phyloP scores from a whole-genome alignment of 2,329 filamentous ascomycete genomes.

The Fusarium anguioides region DNA sequence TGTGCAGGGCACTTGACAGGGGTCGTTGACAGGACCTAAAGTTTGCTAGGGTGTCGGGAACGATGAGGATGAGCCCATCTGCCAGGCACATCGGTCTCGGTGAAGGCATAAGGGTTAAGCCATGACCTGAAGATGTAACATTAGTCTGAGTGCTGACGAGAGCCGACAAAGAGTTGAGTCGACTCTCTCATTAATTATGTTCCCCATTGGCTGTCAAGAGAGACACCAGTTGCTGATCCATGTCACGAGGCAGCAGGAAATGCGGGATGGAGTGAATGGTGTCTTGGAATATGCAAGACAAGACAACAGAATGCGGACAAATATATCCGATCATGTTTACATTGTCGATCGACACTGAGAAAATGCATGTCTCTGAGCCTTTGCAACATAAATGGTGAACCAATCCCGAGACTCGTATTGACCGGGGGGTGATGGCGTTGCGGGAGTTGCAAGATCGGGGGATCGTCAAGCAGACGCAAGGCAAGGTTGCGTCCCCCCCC shows the following conservation, averaged over 20 bases:
- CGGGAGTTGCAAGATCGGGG: conserved; percentile 42
- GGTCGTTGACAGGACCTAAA: conserved; percentile 23
- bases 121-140: conserved; percentile 37
- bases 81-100: conserved; percentile 21
- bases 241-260: conserved; percentile 11
- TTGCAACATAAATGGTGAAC: conserved; percentile 22
- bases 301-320: conserved; percentile 10
- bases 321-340: conserved; percentile 16
- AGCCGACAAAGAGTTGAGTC: conserved; percentile 1
- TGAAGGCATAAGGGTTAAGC: conserved; percentile 16
- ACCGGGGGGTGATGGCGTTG: conserved; percentile 17
- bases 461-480: conserved; percentile 39
- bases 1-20: conserved; percentile 6
- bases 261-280: conserved; percentile 1
- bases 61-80: conserved; percentile 21
- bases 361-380: conserved; percentile 12
- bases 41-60: conserved; percentile 28
- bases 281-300: conserved; percentile 14
- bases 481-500: conserved; percentile 28
- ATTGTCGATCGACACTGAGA: conserved; percentile 24
- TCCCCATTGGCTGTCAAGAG: background rate
- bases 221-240: background rate
- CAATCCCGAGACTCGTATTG: conserved; percentile 18
- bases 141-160: conserved; percentile 27
- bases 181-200: background rate